Evolutionary conservation across 257 asterid species (phyloP).

Genomic region (Ophiorrhiza pumila): DNA sequence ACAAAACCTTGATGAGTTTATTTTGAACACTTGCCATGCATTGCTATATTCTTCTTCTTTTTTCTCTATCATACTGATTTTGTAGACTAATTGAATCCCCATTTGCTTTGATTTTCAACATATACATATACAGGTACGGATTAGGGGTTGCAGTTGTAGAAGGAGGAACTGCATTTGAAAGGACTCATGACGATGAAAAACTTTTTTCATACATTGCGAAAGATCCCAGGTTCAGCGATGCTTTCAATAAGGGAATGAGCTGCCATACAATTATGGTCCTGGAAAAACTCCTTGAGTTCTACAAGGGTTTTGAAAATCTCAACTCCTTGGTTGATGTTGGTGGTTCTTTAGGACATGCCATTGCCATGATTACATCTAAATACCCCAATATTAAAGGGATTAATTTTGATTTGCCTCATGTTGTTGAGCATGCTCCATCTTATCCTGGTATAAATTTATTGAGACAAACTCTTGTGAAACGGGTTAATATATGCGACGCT

Average conservation of each 20-base stretch:
- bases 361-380: constrained; percentile 27
- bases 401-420: too few relatives aligned
- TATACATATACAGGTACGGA: constrained; percentile 20
- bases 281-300: constrained; percentile 15
- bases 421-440: constrained; percentile 29
- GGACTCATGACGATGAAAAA: constrained; percentile 12
- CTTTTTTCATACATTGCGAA: constrained; percentile 8
- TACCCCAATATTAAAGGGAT: constrained; percentile 28
- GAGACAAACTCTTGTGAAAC: too few relatives aligned
- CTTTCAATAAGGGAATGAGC: constrained; percentile 28
- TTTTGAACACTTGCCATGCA: too few relatives aligned
- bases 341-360: constrained; percentile 32
- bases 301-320: constrained; percentile 27
- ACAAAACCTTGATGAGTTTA: too few relatives aligned
- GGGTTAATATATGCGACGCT: too few relatives aligned
- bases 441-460: constrained; percentile 27
- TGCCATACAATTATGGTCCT: constrained; percentile 14
- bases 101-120: too few relatives aligned
- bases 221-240: constrained; percentile 12
- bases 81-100: too few relatives aligned
- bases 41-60: too few relatives aligned
- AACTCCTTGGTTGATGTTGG: constrained; percentile 33
- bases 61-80: too few relatives aligned
- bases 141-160: constrained; percentile 26
- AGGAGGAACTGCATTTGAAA: constrained; percentile 29